Percentiles rank a stretch among this genome's conserved stretches.
Conservation (phyloP, 1,284 basidiomycete genomes). For the Tilletia indica region DNA sequence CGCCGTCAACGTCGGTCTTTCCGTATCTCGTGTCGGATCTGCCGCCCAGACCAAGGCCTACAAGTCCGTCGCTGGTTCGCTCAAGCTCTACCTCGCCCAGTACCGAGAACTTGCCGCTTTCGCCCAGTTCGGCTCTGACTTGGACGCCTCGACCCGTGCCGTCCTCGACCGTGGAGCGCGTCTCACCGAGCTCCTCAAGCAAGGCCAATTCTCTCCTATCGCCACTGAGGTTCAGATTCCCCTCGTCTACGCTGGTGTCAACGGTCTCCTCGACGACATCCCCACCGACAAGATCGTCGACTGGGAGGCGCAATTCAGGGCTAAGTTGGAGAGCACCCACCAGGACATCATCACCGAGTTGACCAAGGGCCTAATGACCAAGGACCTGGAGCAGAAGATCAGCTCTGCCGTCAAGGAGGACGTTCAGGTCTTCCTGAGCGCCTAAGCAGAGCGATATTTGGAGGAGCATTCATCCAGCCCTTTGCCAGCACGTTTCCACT, state of each 20-base stretch:
- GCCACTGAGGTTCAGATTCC: slow-evolving; percentile 95
- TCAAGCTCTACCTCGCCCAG: slow-evolving; percentile 98
- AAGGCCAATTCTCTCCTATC: slow-evolving; percentile 77
- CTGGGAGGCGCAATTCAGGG: slow-evolving; percentile 88
- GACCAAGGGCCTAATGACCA: slow-evolving; percentile 74
- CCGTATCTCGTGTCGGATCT: slow-evolving; percentile 98
- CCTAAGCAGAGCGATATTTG: slow-evolving; percentile 28
- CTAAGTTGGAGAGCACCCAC: slow-evolving; percentile 60
- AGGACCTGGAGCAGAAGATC: slow-evolving; percentile 81
- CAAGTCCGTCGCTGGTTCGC: slow-evolving; percentile 98
- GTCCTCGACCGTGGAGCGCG: slow-evolving; percentile 93
- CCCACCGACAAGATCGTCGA: slow-evolving; percentile 89
- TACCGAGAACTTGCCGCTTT: slow-evolving; percentile 99
- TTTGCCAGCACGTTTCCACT: neutral
- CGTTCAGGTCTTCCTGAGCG: slow-evolving; percentile 47
- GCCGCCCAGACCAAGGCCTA: slow-evolving; percentile 85
- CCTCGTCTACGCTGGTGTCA: slow-evolving; percentile 98
- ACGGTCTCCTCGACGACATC: slow-evolving; percentile 71
- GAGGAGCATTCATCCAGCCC: neutral
- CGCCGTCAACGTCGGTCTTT: slow-evolving; percentile 99
- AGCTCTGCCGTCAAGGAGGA: slow-evolving; percentile 39
- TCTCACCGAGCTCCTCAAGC: slow-evolving; percentile 97
- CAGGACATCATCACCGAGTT: slow-evolving; percentile 64
- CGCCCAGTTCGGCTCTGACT: slow-evolving; percentile 99
- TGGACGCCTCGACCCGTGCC: slow-evolving; percentile 86